Base-by-base conservation (phyloP, 257 asterid species). In the Capsicum chinense region DNA sequence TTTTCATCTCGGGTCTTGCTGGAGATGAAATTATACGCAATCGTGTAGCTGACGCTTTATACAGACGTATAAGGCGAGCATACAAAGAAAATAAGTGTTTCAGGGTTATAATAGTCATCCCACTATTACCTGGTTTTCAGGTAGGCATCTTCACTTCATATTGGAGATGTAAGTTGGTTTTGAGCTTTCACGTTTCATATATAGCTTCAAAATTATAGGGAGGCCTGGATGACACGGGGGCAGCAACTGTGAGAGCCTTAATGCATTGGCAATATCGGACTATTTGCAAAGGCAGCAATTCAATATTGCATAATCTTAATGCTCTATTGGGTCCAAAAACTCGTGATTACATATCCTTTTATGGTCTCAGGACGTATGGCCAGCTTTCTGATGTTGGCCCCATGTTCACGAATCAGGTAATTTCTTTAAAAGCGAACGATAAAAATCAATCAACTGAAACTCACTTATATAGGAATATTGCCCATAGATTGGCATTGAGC, bases 181-280 rank as follows among this genome's bases (percentile, higher is more conserved):
- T 15, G 52, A 52, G 14, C 35, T 52, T 54, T 86, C 80, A 76
- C 44, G 60, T 86, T 83, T 84, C 74, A 78, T 17, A 84, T 63
- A 56, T 48, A 62, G 73, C 74, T 26, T 85, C 52, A 47, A 19
- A 54, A 88, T 58, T 88, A 69, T 91, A 95, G 99, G 99, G 99
- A 33, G 97, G 99, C 84, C 92, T 95, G 76, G 97, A 95, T 88
- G 99, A 95, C 63, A 85, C 87, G 81, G 99, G 98, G 66, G 99
- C 99, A 80, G 99, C 99, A 84, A 93, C 99, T 56, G 98, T 95
- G 84, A 89, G 99, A 89, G 99, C 98, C 85, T 86, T 95, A 85
- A 92, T 93, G 98, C 99, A 95, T 81, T 95, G 99, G 99, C 99
- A 95, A 81, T 94, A 94, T 85, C 94, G 98, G 82, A 92, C 99